Evolutionary conservation across 352 stramenopile species (phyloP), one percentile per base, ranked within the genome.

Genomic region (Aphanomyces stellatus): DNA sequence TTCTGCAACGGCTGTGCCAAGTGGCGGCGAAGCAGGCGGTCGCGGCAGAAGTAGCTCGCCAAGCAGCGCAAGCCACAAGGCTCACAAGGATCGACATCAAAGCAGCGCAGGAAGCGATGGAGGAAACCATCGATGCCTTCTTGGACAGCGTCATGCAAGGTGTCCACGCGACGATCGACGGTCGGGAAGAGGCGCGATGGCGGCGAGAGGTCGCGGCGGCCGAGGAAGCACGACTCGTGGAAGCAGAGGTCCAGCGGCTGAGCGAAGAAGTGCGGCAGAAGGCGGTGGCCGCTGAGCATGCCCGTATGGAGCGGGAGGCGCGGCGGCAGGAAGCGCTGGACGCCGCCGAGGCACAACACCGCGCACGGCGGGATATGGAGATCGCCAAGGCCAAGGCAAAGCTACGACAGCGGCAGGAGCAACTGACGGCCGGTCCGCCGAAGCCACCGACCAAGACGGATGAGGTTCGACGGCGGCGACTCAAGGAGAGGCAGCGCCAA

Each of bases 211-310:
- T 57, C 10, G 24, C 60, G n/a, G 43, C 30, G 13, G 60, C 41
- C 15, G 71, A 77, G 72, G 74, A 69, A 55, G 66, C 78, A 27
- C 70, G 57, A 10, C 42, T 78, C 64, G 69, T 56, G n/a, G 43
- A 76, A 40, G 66, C 11, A 48, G 78, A 69, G 33, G 31, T 53
- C 19, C 69, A 74, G 28, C 69, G n/a, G 19, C 25, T 8, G 42
- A 51, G 42, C 8, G 42, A 51, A 51, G 19, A 51, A 10, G 19
- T 10, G 42, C 42, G 5, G 42, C 19, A 5, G 27, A 71, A 57
- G 25, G 59, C 56, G 37, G 74, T 73, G 10, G 30, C 35, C 7
- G 43, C 37, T 30, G 31, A 65, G 4, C 6, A 5, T 17, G 53
- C 35, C 1, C 11, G 35, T 6, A 19, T 40, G 4, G 30, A 51